phyloP scores from a whole-genome alignment of 2,329 filamentous ascomycete genomes.

The Xylariaceae sp. region DNA sequence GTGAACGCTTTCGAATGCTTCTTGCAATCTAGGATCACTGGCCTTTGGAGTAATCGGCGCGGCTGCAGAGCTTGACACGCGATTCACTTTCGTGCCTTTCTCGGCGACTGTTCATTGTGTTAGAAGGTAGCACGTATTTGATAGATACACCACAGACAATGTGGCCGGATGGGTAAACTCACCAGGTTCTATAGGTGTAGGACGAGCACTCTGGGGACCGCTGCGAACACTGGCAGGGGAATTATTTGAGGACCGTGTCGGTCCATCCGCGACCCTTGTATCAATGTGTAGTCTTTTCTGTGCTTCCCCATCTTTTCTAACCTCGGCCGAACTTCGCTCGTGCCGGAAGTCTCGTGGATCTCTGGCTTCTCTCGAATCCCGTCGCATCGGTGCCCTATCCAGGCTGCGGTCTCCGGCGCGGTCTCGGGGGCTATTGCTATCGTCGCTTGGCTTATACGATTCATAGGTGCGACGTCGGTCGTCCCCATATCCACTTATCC shows the following conservation, averaged over 20 bases:
- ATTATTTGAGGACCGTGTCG: conserved; percentile 7
- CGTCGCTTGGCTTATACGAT: conserved; percentile 6
- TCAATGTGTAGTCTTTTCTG: conserved; percentile 20
- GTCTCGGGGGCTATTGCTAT: conserved; percentile 14
- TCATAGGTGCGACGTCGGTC: conserved; percentile 20
- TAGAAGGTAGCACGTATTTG: not conserved
- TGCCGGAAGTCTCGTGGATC: conserved; percentile 1
- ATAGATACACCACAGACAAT: not conserved
- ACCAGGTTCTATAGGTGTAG: conserved; percentile 23
- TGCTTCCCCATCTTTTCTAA: conserved; percentile 13
- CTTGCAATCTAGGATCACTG: conserved; percentile 31
- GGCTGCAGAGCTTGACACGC: not conserved
- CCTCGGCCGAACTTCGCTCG: conserved; percentile 4
- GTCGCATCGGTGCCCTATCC: conserved; percentile 12
- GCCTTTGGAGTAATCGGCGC: conserved; percentile 19
- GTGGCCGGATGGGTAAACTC: conserved; percentile 7
- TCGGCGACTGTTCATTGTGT: conserved; percentile 10
- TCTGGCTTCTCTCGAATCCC: conserved; percentile 17
- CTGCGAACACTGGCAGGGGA: conserved; percentile 18
- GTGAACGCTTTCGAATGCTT: conserved; percentile 21
- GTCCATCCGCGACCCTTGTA: conserved; percentile 13
- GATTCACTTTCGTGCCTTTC: not conserved
- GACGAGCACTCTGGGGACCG: conserved; percentile 7
- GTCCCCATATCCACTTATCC: conserved; percentile 18
- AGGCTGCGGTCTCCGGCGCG: conserved; percentile 17